phyloP scores from a whole-genome alignment of 148 eudicot species.

The Vaccinium corymbosum region DNA sequence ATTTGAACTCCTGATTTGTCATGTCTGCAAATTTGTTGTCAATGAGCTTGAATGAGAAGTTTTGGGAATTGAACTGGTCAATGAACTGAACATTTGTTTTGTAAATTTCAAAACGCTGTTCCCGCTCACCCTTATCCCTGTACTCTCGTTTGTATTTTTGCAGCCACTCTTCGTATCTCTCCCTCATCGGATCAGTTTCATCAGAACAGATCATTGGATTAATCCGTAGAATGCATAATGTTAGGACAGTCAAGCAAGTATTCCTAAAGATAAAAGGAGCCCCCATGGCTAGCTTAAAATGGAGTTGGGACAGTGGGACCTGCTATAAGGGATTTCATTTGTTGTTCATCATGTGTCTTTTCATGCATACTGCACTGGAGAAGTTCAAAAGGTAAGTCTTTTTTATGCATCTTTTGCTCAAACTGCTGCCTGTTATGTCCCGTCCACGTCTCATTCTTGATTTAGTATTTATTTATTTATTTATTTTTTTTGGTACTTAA shows the following conservation, averaged over 20 bases:
- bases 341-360: not conserved
- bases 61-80: slow-evolving; percentile 28
- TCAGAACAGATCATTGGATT: not conserved
- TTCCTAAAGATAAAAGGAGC: slow-evolving; percentile 5
- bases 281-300: slow-evolving; percentile 4
- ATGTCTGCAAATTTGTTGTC: slow-evolving; percentile 62
- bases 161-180: slow-evolving; percentile 31
- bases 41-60: slow-evolving; percentile 38
- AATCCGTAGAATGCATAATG: slow-evolving; percentile 13
- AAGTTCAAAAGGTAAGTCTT: slow-evolving; percentile 15
- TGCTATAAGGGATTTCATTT: not conserved
- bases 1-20: slow-evolving; percentile 52
- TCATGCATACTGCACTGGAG: slow-evolving; percentile 13
- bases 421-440: not conserved
- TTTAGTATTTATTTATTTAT: not conserved
- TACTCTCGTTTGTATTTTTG: slow-evolving; percentile 11
- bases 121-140: slow-evolving; percentile 21
- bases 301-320: not conserved
- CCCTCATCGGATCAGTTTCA: slow-evolving; percentile 1
- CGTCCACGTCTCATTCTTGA: not conserved
- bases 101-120: slow-evolving; percentile 26
- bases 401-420: not conserved
- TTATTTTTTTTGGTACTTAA: not conserved
- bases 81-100: slow-evolving; percentile 27
- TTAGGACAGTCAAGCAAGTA: slow-evolving; percentile 9